Base-by-base conservation (phyloP, 768 basidiomycete genomes). In the Mycena haematopus region DNA sequence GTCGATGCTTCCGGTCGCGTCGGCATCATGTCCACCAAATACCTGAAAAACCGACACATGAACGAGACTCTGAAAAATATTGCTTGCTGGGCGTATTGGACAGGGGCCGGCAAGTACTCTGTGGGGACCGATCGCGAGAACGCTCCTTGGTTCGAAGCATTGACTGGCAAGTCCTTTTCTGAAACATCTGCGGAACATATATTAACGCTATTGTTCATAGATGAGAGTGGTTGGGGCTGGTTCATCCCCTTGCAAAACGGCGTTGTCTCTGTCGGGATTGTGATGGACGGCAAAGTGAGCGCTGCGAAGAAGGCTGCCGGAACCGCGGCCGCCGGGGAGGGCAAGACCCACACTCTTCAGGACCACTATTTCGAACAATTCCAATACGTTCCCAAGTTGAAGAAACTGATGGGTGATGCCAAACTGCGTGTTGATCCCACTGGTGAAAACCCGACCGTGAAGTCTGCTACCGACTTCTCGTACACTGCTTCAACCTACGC, bases 1-100 rank as follows among this genome's bases (percentile, higher is more conserved):
- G 74, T 85, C 1, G 84, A 85, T 60, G 84, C 83, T 14, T 79
- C 80, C 9, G 84, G 84, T 24, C 79, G 84, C 5, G 72, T 76
- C 1, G 84, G 84, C 1, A 53, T 84, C 60, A 76, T 84, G 73
- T 80, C 80, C 14, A 78, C 78, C 27, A 79, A 77, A 36, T 83
- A 84, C 61, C 66, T 83, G 36, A 80, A 79, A 56, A 82, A 82
- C 61, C 75, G 83, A 15, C 75, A 73, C 47, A 78, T 78, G 64
- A 84, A 82, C 38, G 73, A 76, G 50, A 76, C 76, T 8, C 65
- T 84, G 56, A 77, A 76, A 63, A 84, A 85, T 58, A 77, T 84
- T 9, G 84, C 83, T n/a, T 84, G 84, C 63, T 84, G 82, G 82
- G 71, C 69, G 13, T 77, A 77, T 10, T 73, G 76, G 74, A 70